Evolutionary conservation across 148 eudicot species (phyloP), one percentile per base, ranked within the genome.

Genomic region (Diospyros kaki): DNA sequence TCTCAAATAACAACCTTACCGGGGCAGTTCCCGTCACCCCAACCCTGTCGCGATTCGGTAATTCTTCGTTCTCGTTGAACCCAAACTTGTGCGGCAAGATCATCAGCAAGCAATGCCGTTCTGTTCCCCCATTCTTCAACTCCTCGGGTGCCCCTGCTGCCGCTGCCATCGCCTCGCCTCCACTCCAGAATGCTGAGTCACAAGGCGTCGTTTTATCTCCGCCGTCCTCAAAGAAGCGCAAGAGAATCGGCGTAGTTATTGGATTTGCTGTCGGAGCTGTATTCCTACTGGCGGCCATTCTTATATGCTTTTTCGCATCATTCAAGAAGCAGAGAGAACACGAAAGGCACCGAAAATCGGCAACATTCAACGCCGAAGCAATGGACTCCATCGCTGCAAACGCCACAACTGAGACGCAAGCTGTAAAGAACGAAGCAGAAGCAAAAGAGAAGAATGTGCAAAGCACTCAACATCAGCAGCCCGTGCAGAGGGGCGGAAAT

Each of bases 51-150:
- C 78, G 72, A 3, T 89, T 94, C 60, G 64, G 76, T 12, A 17
- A 70, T 1, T 79, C 84, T 1, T 81, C 88, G 0, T 94, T 91
- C 41, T 43, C 68, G 0, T 55, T 65, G 3, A 94, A 94, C 75
- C 90, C 95, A 40, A 58, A 73, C 62, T 83, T 94, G 28, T 94
- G 97, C 70, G 98, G 98, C 38, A 80, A 84, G 42, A 18, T 88
- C 2, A 43, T 94, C 2, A 67, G 83, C 76, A 83, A 46, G n/a
- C 83, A 81, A 2, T 94, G 98, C 73, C 67, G 58, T 13, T 69
- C 79, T 1, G 54, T 9, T 41, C 84, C 87, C 1, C 98, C 96
- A 46, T 89, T 93, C 69, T 91, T 89, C 74, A 80, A 82, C 2
- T 81, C 92, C 1, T 73, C 89, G 9, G 41, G 79, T 15, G 73